Evolutionary conservation across 371 early-diverging fungal genomes (phyloP), one percentile per base, ranked within the genome.

Genomic region (Mucor lusitanicus): DNA sequence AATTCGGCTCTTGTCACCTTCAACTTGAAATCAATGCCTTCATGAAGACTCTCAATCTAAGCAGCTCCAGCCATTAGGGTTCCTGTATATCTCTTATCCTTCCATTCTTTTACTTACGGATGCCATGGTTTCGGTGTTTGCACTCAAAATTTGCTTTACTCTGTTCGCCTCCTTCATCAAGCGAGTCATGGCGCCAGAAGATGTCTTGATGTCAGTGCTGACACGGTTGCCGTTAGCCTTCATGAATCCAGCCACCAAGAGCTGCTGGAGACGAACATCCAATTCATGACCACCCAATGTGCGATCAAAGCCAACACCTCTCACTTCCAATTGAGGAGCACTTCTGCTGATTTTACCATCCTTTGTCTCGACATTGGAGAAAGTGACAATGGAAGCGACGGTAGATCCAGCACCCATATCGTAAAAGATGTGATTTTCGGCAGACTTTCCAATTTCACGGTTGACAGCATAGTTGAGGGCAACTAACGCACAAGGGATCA

Each of bases 331-430:
- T 46, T 91, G 87, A 33, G 90, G 86, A 15, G 87, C 68, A 7
- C 83, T 85, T 58, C 84, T 85, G 68, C 84, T 78, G 60, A 68
- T 76, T 66, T 88, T 89, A 32, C 85, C 82, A 58, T 91, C 87
- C 77, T 88, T 88, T 37, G 83, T 76, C 30, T 81, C 81, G 13
- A 80, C 72, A 17, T 85, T 84, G n/a, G 89, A 83, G 78, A 97
- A 96, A 13, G 85, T 83, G 3, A 92, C 94, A 32, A 99, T 83
- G 5, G 95, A 91, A 9, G 94, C 97, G 9, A 87, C 90, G 2
- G 98, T 97, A 67, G 91, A 93, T 9, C 96, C 95, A 15, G 98
- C 97, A 5, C 99, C 99, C 94, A 97, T 94, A 81, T 98, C 98
- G 74, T 92, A 97, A 74, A 98, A 95, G 61, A 98, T 78, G 73